These are phyloP conservation scores for Penicillium olsonii DNA, from an alignment of 2,329 filamentous ascomycete species.

Conservation along the genomic window DNA sequence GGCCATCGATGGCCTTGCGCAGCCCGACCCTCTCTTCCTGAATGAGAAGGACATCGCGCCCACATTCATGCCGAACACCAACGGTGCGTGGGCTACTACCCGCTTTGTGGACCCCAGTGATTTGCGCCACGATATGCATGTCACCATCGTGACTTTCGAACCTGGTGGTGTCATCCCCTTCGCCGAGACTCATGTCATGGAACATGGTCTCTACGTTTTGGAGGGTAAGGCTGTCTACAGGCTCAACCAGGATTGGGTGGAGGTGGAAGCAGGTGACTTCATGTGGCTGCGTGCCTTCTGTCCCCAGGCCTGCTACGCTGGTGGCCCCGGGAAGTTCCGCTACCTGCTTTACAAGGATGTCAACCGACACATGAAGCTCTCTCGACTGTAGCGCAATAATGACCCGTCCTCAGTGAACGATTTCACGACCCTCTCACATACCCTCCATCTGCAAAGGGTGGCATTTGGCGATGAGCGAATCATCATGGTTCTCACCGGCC, in stretches of 20 bases:
- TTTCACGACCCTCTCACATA: neutral
- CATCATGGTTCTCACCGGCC: neutral
- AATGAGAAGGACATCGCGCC: slow-evolving; percentile 27
- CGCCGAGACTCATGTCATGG: slow-evolving; percentile 30
- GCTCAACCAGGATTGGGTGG: slow-evolving; percentile 29
- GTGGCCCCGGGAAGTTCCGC: slow-evolving; percentile 27
- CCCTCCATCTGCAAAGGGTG: neutral
- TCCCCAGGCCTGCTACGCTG: slow-evolving; percentile 28
- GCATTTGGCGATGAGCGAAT: neutral
- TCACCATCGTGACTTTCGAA: slow-evolving; percentile 28
- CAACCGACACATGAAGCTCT: slow-evolving; percentile 29
- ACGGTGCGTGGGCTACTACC: slow-evolving; percentile 27
- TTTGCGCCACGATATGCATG: slow-evolving; percentile 29
- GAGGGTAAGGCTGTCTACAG: slow-evolving; percentile 29
- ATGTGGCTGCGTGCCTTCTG: slow-evolving; percentile 32
- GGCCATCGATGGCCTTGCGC: slow-evolving; percentile 21
- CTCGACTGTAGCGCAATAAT: slow-evolving; percentile 4
- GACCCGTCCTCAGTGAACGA: neutral
- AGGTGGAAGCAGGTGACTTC: slow-evolving; percentile 29
- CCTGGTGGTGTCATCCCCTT: slow-evolving; percentile 27
- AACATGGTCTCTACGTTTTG: slow-evolving; percentile 27
- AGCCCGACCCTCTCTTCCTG: slow-evolving; percentile 25
- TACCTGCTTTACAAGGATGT: slow-evolving; percentile 30
- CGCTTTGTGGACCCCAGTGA: slow-evolving; percentile 27
- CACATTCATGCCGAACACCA: slow-evolving; percentile 24